Percentiles rank a stretch among this genome's conserved stretches.
Conservation (phyloP, 31 red algal species). For the Bonnemaisonia californica region DNA sequence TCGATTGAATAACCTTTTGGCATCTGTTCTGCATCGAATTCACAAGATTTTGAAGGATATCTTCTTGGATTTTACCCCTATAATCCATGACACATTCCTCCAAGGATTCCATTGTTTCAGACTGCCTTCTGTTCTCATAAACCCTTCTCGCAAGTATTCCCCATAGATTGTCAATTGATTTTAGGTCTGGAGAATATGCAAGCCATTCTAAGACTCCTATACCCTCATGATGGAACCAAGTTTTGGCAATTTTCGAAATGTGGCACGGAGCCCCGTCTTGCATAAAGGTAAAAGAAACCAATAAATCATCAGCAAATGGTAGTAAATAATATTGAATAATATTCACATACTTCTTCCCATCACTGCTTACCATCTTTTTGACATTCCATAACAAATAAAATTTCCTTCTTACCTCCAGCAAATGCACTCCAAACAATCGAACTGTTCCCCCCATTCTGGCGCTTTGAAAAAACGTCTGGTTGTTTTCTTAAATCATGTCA, state of each 20-base stretch:
- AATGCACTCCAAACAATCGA: conserved; percentile 15
- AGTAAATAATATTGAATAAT: conserved; percentile 1
- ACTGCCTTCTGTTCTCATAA: conserved; percentile 6
- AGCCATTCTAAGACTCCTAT: conserved; percentile 4
- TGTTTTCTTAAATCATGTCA: conserved; percentile 7
- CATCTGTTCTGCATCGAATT: background rate
- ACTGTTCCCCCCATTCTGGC: background rate
- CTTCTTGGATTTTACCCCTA: conserved; percentile 2
- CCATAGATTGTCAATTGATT: conserved; percentile 20
- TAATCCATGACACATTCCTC: background rate
- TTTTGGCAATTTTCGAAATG: conserved; percentile 1
- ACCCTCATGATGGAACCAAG: background rate
- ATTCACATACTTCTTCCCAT: background rate
- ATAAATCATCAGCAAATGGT: conserved; percentile 25
- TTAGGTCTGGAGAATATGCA: background rate
- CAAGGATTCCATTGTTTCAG: background rate
- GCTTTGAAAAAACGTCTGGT: background rate
- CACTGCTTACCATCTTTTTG: background rate
- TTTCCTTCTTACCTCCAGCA: background rate
- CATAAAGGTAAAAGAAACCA: conserved; percentile 6
- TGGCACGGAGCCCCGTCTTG: conserved; percentile 18
- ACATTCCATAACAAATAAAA: background rate
- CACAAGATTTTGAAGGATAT: background rate
- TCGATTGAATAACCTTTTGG: no score
- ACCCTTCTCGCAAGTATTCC: background rate